Evolutionary conservation across 129 eudicot genomes (phyloP).

Genomic region (Pseudognaphalium luteoalbum): DNA sequence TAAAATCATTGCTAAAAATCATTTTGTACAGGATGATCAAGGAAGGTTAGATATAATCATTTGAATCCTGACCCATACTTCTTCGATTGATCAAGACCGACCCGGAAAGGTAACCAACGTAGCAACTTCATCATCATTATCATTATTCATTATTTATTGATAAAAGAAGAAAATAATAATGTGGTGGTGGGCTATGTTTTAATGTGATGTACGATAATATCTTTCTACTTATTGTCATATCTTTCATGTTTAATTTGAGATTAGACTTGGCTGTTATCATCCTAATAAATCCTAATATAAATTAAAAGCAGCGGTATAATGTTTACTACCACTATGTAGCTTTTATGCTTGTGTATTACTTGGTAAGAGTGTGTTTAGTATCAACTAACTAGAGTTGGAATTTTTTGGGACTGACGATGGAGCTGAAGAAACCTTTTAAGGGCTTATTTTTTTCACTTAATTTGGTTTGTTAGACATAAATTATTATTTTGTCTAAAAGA

Average conservation of each 20-base stretch:
- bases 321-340: not conserved
- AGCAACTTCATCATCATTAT: constrained; percentile 32
- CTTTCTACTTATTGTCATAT: constrained; percentile 10
- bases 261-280: not conserved
- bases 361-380: not conserved
- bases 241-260: not conserved
- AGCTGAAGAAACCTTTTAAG: too few relatives aligned
- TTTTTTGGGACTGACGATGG: too few relatives aligned
- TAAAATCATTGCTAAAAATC: constrained; percentile 35
- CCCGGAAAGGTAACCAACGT: constrained; percentile 42
- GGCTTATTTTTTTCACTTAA: too few relatives aligned
- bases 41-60: constrained; percentile 30
- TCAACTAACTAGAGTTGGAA: too few relatives aligned
- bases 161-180: constrained; percentile 29
- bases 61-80: constrained; percentile 17
- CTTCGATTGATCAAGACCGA: constrained; percentile 30
- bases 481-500: too few relatives aligned
- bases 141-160: constrained; percentile 22
- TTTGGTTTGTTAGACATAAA: too few relatives aligned
- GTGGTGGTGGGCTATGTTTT: constrained; percentile 37
- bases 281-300: not conserved
- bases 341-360: not conserved
- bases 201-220: constrained; percentile 22
- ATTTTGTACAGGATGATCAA: constrained; percentile 33
- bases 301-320: not conserved